Base-by-base conservation (phyloP, 2,329 filamentous ascomycete genomes). In the Stagonosporopsis rhizophila region DNA sequence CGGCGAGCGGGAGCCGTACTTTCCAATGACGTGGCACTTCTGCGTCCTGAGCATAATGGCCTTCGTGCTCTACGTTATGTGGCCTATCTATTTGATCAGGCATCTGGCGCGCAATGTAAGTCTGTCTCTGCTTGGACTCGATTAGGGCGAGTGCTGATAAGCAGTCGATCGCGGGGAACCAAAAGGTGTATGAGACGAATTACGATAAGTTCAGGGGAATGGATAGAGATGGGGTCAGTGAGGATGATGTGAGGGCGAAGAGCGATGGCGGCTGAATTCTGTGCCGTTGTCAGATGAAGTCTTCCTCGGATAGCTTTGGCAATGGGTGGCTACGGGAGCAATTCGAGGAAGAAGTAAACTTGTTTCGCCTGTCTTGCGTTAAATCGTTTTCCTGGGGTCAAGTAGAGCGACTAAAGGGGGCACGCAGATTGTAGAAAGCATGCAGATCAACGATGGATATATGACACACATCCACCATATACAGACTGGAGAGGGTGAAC, bases 381-480 rank as follows among this genome's bases (percentile, higher is more conserved):
- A 39, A 22, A 11, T 14, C 3, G 1, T 19, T 17, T 20, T 37
- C 20, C 30, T 4, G 11, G 6, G 19, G 37, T 37, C n/a, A 6
- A 27, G 12, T 6, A 27, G 38, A 40, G 6, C 2, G 2, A 15
- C 19, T 28, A 23, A 2, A 17, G n/a, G n/a, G n/a, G n/a, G n/a
- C n/a, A n/a, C n/a, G n/a, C n/a, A n/a, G n/a, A n/a, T n/a, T n/a
- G n/a, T n/a, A n/a, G n/a, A 15, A 11, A 34, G 19, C 7, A 20
- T 44, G 39, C 17, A 30, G 27, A 35, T 39, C 11, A 37, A 61
- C 54, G 39, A 61, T 52, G 59, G 46, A 63, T 47, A 59, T 59
- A 61, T 51, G 53, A 59, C 58, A 61, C 58, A 58, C 44, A 61
- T 54, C 52, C 50, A 61, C 47, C 57, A 61, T 55, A 51, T 51